phyloP scores from a whole-genome alignment of 2,329 filamentous ascomycete species.

The Chaetothyriales sp. region DNA sequence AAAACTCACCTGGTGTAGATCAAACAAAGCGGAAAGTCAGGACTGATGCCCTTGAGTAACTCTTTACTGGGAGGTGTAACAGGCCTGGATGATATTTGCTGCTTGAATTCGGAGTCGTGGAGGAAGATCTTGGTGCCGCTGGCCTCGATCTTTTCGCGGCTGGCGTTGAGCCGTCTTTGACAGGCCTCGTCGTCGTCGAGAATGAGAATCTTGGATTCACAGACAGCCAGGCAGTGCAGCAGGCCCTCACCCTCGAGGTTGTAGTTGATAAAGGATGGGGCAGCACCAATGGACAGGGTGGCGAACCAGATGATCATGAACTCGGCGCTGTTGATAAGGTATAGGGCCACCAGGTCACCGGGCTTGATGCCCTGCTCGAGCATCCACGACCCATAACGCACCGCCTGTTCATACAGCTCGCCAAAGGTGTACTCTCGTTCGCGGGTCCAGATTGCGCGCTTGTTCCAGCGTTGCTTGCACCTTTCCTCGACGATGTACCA shows the following conservation, averaged over 20 bases:
- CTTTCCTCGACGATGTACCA: constrained; percentile 52
- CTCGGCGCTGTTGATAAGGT: constrained; percentile 52
- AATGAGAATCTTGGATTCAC: constrained; percentile 40
- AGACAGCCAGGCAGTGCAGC: constrained; percentile 49
- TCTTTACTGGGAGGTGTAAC: constrained; percentile 40
- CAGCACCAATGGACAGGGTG: constrained; percentile 49
- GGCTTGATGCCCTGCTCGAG: constrained; percentile 42
- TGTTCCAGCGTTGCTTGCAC: constrained; percentile 37
- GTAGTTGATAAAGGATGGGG: constrained; percentile 57
- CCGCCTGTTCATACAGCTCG: constrained; percentile 39
- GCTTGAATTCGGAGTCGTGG: constrained; percentile 36
- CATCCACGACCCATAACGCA: constrained; percentile 50
- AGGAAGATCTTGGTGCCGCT: constrained; percentile 42
- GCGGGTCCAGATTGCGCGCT: constrained; percentile 53
- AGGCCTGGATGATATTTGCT: constrained; percentile 33
- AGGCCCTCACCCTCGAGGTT: constrained; percentile 45
- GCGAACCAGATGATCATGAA: constrained; percentile 53
- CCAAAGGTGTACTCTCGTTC: constrained; percentile 44
- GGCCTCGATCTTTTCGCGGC: constrained; percentile 31
- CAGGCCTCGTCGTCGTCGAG: constrained; percentile 43
- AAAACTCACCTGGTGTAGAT: constrained; percentile 49
- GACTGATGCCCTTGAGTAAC: constrained; percentile 37
- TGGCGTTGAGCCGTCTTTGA: constrained; percentile 41
- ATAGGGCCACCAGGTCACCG: constrained; percentile 48
- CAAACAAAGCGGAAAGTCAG: constrained; percentile 43